A percentile compares a stretch with the other conserved stretches of the same genome.
Conservation (phyloP, 768 basidiomycete species). For the Auriculariales sp. region DNA sequence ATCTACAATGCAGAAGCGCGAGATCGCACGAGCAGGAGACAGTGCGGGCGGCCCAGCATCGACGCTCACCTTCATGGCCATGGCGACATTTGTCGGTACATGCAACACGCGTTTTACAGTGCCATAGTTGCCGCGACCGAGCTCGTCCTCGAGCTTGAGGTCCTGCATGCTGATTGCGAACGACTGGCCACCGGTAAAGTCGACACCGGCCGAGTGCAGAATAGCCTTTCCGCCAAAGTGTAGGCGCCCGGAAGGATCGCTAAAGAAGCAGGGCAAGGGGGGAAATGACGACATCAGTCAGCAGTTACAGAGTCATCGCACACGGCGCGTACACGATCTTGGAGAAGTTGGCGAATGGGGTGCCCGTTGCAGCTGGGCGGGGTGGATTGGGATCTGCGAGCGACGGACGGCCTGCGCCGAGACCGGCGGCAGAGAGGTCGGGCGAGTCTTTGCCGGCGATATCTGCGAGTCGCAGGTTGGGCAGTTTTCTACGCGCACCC, state of each 20-base stretch:
- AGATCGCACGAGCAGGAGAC: background rate
- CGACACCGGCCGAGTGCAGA: conserved; percentile 74
- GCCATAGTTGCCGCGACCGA: conserved; percentile 94
- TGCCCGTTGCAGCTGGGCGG: conserved; percentile 29
- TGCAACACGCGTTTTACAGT: conserved; percentile 94
- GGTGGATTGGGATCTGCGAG: conserved; percentile 17
- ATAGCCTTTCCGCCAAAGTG: conserved; percentile 91
- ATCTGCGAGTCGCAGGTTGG: conserved; percentile 47
- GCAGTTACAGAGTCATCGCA: background rate
- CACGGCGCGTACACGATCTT: conserved; percentile 69
- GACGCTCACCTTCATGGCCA: conserved; percentile 99
- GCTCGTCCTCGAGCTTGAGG: conserved; percentile 79
- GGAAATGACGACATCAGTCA: background rate
- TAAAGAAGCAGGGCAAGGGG: conserved; percentile 21
- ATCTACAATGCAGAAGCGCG: background rate
- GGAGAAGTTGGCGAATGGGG: conserved; percentile 84
- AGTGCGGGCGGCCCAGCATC: no score
- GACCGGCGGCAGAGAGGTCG: conserved; percentile 43
- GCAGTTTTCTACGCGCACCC: conserved; percentile 30
- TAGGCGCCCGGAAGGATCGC: conserved; percentile 91
- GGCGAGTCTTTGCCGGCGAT: conserved; percentile 24
- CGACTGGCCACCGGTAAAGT: conserved; percentile 80
- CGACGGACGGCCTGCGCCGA: conserved; percentile 53
- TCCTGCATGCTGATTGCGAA: conserved; percentile 93
- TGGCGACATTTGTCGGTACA: conserved; percentile 83